phyloP scores from a whole-genome alignment of 306 rosid species.

The Vigna hirtella region DNA sequence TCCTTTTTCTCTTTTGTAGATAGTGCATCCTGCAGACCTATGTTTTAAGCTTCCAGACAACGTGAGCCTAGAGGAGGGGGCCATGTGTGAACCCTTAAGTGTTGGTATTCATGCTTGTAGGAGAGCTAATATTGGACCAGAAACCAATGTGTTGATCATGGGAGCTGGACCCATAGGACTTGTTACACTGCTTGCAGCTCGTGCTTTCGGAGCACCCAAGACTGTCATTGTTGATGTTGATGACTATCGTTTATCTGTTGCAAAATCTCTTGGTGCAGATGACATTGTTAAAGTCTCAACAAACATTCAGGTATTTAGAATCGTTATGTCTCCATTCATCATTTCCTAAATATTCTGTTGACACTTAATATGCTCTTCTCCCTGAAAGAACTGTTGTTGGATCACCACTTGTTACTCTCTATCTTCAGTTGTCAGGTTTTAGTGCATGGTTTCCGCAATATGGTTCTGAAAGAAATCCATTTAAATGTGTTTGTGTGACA shows the following conservation, averaged over 20 bases:
- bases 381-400: not conserved
- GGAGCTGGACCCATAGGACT: slow-evolving; percentile 98
- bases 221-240: slow-evolving; percentile 78
- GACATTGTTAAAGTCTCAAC: slow-evolving; percentile 73
- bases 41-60: slow-evolving; percentile 87
- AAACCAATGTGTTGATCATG: slow-evolving; percentile 80
- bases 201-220: slow-evolving; percentile 81
- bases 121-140: slow-evolving; percentile 83
- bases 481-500: not conserved
- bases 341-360: slow-evolving; percentile 2
- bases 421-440: not conserved
- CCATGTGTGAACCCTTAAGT: slow-evolving; percentile 94
- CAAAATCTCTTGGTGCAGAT: slow-evolving; percentile 83
- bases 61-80: slow-evolving; percentile 94
- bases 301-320: slow-evolving; percentile 59
- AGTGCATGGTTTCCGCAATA: slow-evolving; percentile 21
- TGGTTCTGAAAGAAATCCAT: not conserved
- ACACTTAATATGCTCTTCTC: slow-evolving; percentile 11
- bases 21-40: slow-evolving; percentile 90
- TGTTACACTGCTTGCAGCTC: slow-evolving; percentile 86
- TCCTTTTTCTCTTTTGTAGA: slow-evolving; percentile 48
- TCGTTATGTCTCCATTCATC: slow-evolving; percentile 20
- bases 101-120: slow-evolving; percentile 97
- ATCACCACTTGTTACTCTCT: slow-evolving; percentile 17
- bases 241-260: slow-evolving; percentile 80